Evolutionary conservation across 495 filamentous ascomycete genomes (phyloP).

Genomic region (Trichoderma gamsii): DNA sequence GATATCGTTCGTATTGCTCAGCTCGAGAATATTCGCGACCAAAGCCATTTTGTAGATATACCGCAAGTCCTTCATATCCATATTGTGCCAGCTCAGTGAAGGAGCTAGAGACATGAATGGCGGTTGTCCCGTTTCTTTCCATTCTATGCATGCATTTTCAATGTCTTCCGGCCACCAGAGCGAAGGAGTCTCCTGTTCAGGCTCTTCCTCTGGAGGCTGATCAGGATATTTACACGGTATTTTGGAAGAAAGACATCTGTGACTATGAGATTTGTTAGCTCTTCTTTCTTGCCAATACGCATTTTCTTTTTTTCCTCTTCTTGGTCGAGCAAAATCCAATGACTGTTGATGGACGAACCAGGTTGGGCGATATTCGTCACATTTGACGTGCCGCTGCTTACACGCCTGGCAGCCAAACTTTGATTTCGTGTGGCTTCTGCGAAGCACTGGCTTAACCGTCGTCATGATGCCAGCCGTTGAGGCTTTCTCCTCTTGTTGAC

Average conservation of each 20-base stretch:
- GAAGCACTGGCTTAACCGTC: not conserved
- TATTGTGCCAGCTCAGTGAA: conserved; percentile 4
- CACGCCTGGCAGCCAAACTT: not conserved
- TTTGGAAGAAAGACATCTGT: conserved; percentile 1
- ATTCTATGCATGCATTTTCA: not conserved
- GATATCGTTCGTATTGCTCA: not conserved
- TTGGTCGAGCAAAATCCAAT: too few relatives aligned
- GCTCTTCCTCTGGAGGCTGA: not conserved
- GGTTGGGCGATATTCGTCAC: not conserved
- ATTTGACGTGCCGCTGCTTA: not conserved
- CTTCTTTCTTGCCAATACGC: not conserved
- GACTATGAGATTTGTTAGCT: not conserved
- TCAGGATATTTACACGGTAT: not conserved
- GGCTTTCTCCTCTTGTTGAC: not conserved
- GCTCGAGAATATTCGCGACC: not conserved
- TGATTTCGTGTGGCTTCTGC: conserved; percentile 10
- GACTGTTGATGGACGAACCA: not conserved
- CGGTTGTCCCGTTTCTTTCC: not conserved
- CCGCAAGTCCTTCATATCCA: not conserved
- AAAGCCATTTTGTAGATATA: conserved; percentile 7
- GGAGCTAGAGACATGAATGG: not conserved
- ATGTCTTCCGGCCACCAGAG: not conserved
- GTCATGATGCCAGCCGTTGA: not conserved
- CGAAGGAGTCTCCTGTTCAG: not conserved
- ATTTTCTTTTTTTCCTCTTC: not conserved